These are phyloP conservation scores for Clitocybe nebularis DNA, from an alignment of 1,284 basidiomycete species.

Conservation along the genomic window DNA sequence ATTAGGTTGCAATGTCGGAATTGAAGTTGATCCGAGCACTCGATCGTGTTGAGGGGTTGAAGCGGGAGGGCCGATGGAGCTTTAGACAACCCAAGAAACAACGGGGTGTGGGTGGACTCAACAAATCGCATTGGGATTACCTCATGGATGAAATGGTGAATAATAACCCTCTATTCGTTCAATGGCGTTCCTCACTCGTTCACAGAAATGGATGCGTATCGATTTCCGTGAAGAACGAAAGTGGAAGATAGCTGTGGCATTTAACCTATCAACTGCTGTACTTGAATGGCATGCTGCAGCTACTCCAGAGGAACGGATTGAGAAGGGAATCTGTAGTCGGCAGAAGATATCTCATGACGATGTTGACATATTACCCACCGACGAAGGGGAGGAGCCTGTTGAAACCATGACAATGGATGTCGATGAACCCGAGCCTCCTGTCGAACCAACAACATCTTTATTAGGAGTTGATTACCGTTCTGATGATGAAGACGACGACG, in stretches of 20 bases:
- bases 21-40: conserved; percentile 75
- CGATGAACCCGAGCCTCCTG: conserved; percentile 9
- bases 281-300: conserved; percentile 84
- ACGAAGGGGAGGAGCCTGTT: conserved; percentile 27
- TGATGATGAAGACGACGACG: conserved; percentile 64
- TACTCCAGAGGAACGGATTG: conserved; percentile 59
- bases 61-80: conserved; percentile 83
- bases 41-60: conserved; percentile 84
- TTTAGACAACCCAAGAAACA: conserved; percentile 96
- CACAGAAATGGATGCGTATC: conserved; percentile 91
- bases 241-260: conserved; percentile 90
- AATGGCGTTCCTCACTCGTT: conserved; percentile 1
- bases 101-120: conserved; percentile 70
- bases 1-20: conserved; percentile 73
- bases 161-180: conserved; percentile 11
- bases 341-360: conserved; percentile 50
- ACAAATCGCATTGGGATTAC: conserved; percentile 95
- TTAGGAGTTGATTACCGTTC: conserved; percentile 46
- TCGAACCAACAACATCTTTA: conserved; percentile 21
- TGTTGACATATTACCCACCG: conserved; percentile 20
- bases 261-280: conserved; percentile 80
- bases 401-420: conserved; percentile 15
- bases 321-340: conserved; percentile 64
- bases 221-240: conserved; percentile 93
- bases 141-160: conserved; percentile 94